Conservation (phyloP, 139 green algal species). For the Chlamydomonas incerta region DNA sequence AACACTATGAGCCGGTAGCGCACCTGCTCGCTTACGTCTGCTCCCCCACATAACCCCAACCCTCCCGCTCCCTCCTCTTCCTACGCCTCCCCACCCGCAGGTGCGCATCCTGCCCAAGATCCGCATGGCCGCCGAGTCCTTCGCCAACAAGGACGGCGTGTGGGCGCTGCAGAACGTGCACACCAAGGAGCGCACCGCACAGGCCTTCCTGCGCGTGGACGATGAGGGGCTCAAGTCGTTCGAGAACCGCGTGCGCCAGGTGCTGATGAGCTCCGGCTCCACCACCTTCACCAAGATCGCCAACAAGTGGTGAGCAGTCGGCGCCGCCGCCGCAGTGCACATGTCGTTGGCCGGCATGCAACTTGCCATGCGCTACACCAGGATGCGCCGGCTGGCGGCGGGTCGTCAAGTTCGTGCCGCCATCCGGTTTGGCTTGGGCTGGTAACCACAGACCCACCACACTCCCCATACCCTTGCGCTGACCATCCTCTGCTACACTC, state of each 20-base stretch:
- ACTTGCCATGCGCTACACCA: too few species aligned
- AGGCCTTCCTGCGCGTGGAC: constrained; percentile 96
- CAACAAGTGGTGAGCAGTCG: constrained; percentile 91
- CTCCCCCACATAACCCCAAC: neutral
- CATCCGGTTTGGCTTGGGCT: too few species aligned
- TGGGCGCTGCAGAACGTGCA: constrained; percentile 98
- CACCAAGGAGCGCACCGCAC: constrained; percentile 96
- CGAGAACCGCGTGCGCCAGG: constrained; percentile 91
- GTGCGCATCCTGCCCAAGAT: constrained; percentile 97
- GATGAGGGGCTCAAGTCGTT: constrained; percentile 98
- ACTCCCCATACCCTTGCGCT: too few species aligned
- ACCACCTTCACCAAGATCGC: constrained; percentile 99
- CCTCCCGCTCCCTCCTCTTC: neutral
- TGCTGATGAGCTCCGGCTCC: constrained; percentile 97
- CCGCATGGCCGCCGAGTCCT: constrained; percentile 90
- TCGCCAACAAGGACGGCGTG: constrained; percentile 95
- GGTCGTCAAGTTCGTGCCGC: too few species aligned
- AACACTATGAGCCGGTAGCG: too few species aligned
- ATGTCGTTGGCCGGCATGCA: neutral
- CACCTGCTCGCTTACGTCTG: too few species aligned
- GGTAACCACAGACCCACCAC: too few species aligned
- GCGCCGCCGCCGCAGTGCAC: neutral
- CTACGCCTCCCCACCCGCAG: constrained; percentile 37
- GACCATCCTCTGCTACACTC: too few species aligned
- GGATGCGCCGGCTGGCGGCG: too few species aligned